phyloP scores from a whole-genome alignment of 1,284 basidiomycete species.

The Abortiporus biennis region DNA sequence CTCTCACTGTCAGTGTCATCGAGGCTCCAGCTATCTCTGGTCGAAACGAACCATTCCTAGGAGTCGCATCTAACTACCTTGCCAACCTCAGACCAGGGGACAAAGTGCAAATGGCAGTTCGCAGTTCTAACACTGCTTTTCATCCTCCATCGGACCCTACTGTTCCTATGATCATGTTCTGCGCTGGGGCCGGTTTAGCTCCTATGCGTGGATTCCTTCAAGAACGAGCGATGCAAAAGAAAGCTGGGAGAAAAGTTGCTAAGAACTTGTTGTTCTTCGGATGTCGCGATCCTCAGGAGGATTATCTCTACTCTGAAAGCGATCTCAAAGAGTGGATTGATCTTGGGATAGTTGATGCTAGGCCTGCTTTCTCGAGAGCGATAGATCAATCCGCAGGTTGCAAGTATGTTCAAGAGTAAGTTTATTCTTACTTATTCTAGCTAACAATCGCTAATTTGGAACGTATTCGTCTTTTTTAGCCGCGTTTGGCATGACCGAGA shows the following conservation, averaged over 20 bases:
- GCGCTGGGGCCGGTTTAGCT: constrained; percentile 43
- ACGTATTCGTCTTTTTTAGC: constrained; percentile 19
- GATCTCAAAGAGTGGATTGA: constrained; percentile 37
- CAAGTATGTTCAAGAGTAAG: constrained; percentile 44
- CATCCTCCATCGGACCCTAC: constrained; percentile 38
- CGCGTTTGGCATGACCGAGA: constrained; percentile 37
- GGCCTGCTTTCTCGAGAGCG: constrained; percentile 39
- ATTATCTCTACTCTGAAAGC: constrained; percentile 36
- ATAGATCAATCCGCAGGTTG: constrained; percentile 30
- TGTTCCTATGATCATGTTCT: constrained; percentile 41
- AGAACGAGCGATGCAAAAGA: constrained; percentile 42
- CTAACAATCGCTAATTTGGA: neutral
- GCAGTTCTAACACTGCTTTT: constrained; percentile 34
- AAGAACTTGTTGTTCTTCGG: constrained; percentile 43
- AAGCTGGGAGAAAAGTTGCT: constrained; percentile 36
- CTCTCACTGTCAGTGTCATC: constrained; percentile 41
- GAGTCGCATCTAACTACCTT: constrained; percentile 45
- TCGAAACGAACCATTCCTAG: constrained; percentile 31
- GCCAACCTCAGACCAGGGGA: constrained; percentile 34
- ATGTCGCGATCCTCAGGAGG: constrained; percentile 34
- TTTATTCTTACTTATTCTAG: too few relatives aligned
- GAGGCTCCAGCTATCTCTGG: constrained; percentile 30
- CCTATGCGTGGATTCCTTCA: constrained; percentile 51
- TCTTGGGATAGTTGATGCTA: constrained; percentile 39
- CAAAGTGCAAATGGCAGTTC: constrained; percentile 38